Conservation (phyloP, 2,329 filamentous ascomycete genomes). For the Pestalotiopsis sp. region DNA sequence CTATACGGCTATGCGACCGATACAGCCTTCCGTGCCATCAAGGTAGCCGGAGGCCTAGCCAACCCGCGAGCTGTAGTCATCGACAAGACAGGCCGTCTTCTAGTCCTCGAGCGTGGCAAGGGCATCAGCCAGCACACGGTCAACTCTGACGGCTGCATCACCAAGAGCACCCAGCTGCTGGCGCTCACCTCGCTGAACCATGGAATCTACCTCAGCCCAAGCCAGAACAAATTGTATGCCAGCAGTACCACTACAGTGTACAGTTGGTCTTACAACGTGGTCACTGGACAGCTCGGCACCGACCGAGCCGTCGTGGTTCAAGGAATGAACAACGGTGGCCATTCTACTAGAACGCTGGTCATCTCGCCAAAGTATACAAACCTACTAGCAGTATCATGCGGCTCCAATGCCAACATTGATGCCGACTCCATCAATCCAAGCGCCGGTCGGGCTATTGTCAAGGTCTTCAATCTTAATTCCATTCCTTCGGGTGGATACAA, state of each 20-base stretch:
- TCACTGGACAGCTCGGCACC: constrained; percentile 38
- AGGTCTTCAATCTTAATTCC: constrained; percentile 41
- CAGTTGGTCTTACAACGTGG: constrained; percentile 57
- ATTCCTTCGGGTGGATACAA: constrained; percentile 34
- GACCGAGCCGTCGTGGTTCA: constrained; percentile 47
- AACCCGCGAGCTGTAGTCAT: constrained; percentile 27
- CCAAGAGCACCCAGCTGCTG: constrained; percentile 22
- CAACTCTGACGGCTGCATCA: constrained; percentile 28
- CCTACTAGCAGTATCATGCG: constrained; percentile 58
- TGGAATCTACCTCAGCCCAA: constrained; percentile 39
- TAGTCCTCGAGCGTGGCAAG: constrained; percentile 26
- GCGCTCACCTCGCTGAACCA: constrained; percentile 39
- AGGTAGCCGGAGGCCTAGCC: constrained; percentile 26
- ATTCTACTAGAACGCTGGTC: constrained; percentile 60
- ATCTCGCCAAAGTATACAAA: constrained; percentile 50
- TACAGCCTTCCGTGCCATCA: constrained; percentile 12
- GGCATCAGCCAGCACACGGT: constrained; percentile 31
- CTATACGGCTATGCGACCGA: background rate
- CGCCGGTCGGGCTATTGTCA: constrained; percentile 59
- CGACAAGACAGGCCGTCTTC: constrained; percentile 27
- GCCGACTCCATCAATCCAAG: constrained; percentile 42
- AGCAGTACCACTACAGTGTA: constrained; percentile 53
- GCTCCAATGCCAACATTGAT: constrained; percentile 60
- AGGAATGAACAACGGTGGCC: constrained; percentile 55
- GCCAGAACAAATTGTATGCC: constrained; percentile 39